Evolutionary conservation across 2,329 filamentous ascomycete species (phyloP).

Genomic region (Lasiodiplodia sp.): DNA sequence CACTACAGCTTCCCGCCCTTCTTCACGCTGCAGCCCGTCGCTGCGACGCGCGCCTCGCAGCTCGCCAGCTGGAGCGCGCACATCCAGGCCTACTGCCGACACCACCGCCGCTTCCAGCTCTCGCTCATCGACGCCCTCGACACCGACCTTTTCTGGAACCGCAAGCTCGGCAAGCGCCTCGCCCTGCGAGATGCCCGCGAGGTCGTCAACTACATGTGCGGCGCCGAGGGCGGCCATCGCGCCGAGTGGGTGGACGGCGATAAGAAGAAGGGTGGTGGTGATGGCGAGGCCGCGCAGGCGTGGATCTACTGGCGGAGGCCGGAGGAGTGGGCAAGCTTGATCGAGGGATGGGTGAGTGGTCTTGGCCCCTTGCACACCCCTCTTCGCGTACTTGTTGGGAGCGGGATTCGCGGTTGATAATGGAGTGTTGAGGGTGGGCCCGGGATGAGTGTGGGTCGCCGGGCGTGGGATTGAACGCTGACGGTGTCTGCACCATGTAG

Average conservation of each 20-base stretch:
- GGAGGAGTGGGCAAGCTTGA: constrained; percentile 85
- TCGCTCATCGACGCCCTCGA: constrained; percentile 68
- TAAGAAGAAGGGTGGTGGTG: constrained; percentile 31
- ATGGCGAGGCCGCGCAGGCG: constrained; percentile 49
- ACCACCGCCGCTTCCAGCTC: constrained; percentile 79
- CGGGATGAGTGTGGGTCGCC: background rate
- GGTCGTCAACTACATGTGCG: constrained; percentile 65
- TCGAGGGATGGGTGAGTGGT: constrained; percentile 70
- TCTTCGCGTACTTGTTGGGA: background rate
- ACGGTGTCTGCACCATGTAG: background rate
- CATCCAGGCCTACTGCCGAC: constrained; percentile 82
- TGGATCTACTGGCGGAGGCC: constrained; percentile 87
- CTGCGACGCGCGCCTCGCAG: constrained; percentile 71
- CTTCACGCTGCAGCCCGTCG: constrained; percentile 82
- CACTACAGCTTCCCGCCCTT: constrained; percentile 81
- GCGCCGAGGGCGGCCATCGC: constrained; percentile 58
- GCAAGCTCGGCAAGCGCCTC: constrained; percentile 52
- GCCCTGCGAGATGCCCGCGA: constrained; percentile 60
- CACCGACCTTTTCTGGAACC: constrained; percentile 65
- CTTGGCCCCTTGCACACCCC: background rate
- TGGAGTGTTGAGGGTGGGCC: background rate
- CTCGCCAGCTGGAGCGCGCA: constrained; percentile 86
- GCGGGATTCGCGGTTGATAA: background rate
- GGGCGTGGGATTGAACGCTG: background rate
- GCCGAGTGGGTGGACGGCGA: constrained; percentile 68